phyloP scores from a whole-genome alignment of 345 rosid genomes.

The Gossypium mustelinum region DNA sequence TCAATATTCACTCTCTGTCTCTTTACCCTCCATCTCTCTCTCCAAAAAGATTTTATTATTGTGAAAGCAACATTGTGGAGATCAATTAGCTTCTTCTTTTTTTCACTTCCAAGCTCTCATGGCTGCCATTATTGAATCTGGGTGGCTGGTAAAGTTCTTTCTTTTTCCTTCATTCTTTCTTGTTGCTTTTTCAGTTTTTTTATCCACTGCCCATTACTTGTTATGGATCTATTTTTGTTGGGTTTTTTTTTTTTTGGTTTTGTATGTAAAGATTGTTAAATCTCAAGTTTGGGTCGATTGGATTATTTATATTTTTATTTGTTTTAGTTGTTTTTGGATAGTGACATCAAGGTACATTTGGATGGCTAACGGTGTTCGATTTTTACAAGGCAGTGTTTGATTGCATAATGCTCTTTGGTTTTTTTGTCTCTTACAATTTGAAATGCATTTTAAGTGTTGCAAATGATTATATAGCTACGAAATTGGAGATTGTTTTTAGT shows the following conservation, averaged over 20 bases:
- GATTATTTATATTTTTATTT: not conserved
- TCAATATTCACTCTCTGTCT: constrained; percentile 15
- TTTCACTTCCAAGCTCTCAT: constrained; percentile 30
- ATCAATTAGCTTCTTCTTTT: not conserved
- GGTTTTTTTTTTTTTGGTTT: not conserved
- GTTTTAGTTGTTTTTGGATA: not conserved
- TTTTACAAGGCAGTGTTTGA: not conserved
- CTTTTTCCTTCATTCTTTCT: constrained; percentile 9
- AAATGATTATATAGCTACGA: not conserved
- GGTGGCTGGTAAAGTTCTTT: constrained; percentile 68
- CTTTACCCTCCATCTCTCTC: constrained; percentile 13
- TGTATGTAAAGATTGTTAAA: not conserved
- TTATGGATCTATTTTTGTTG: constrained; percentile 11
- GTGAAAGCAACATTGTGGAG: not conserved
- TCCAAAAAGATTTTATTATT: not conserved
- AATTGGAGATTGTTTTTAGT: not conserved
- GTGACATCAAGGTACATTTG: not conserved
- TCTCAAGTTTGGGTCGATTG: not conserved
- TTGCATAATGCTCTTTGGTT: constrained; percentile 7
- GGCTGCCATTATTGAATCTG: constrained; percentile 70
- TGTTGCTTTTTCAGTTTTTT: not conserved
- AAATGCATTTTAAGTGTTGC: not conserved
- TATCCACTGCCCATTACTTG: constrained; percentile 10
- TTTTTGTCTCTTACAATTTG: not conserved
- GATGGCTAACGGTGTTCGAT: not conserved